Base-by-base conservation (phyloP, 2,329 filamentous ascomycete species). In the Alternaria angustiovoidea region DNA sequence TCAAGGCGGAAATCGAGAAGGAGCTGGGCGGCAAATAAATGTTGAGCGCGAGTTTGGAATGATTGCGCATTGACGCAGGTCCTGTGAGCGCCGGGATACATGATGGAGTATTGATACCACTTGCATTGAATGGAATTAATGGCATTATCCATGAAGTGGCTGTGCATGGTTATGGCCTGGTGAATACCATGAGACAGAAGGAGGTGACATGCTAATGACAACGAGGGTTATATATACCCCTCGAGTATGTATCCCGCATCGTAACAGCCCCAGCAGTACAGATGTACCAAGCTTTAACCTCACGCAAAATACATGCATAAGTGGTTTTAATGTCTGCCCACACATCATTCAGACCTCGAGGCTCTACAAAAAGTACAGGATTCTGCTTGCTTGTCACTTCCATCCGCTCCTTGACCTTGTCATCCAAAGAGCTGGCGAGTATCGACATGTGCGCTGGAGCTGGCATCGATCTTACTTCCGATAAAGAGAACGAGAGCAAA, bases 1-100 rank as follows among this genome's bases (percentile, higher is more conserved):
- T 99, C 70, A 91, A 94, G 87, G 84, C 85, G 64, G 81, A 85
- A 4, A 94, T 97, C 69, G 78, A 93, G 72, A 88, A 91, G 70
- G 92, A 93, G 82, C 83, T 96, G 65, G 59, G 44, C 22, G 34
- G 26, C 30, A 56, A 59, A 39, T 59, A 46, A 59, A 39, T 16
- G 24, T 6, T 7, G 30, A 30, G 7, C 7, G 18, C 2, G 7
- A 18, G 14, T 12, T 12, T 48, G n/a, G 20, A 11, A 34, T 47
- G 28, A 16, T 5, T 32, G 28, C 12, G 20, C 28, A 18, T 18
- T 16, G 7, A 34, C 1, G 18, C 6, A 16, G 12, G 22, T 8
- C 11, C 18, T 16, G 20, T 14, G 11, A 20, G 39, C 20, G 20
- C 4, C 7, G 20, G 39, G 30, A 49, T 36, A 49, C 22, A 49